phyloP scores from a whole-genome alignment of 352 stramenopile species.

The Phytophthora pistaciae region DNA sequence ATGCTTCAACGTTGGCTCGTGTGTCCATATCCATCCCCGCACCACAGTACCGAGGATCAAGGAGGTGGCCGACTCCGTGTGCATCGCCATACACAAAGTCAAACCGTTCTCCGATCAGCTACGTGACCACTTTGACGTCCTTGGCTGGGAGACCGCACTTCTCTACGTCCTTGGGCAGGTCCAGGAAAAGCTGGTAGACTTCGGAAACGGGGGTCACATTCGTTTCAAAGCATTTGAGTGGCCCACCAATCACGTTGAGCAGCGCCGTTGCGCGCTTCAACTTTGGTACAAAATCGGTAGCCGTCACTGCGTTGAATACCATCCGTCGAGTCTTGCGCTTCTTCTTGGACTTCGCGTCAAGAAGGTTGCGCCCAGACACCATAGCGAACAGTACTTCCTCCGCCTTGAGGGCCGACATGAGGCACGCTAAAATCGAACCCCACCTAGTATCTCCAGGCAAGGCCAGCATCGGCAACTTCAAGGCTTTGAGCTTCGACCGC shows the following conservation, averaged over 20 bases:
- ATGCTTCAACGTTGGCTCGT: background rate
- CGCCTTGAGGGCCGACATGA: background rate
- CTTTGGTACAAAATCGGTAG: background rate
- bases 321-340: background rate
- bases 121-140: background rate
- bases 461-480: background rate
- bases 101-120: background rate
- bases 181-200: background rate
- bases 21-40: background rate
- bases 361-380: background rate
- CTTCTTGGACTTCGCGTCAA: background rate
- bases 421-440: background rate
- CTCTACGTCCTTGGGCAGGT: background rate
- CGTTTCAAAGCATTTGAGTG: background rate
- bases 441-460: background rate
- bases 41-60: background rate
- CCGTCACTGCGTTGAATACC: background rate
- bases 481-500: background rate
- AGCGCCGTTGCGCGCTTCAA: background rate
- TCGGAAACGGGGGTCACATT: background rate
- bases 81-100: background rate
- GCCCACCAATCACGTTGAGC: background rate
- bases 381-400: background rate
- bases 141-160: background rate
- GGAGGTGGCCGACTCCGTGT: background rate